phyloP scores from a whole-genome alignment of 345 rosid species.

The Camelina hispida region DNA sequence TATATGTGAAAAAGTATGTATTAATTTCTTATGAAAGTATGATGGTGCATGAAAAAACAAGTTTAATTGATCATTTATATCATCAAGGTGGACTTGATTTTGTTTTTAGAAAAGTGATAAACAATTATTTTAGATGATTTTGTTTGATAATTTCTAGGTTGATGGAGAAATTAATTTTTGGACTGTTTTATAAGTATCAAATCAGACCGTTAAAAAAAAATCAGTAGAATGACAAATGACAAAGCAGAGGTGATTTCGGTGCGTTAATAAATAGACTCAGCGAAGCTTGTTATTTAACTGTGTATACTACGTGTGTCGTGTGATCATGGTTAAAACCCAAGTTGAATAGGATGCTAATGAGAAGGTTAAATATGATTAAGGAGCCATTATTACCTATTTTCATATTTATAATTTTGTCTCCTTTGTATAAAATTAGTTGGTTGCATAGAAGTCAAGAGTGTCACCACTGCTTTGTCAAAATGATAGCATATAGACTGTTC shows the following conservation, averaged over 20 bases:
- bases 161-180: not conserved
- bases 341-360: not conserved
- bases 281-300: not conserved
- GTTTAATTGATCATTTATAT: not conserved
- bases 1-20: not conserved
- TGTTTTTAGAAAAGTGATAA: not conserved
- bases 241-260: not conserved
- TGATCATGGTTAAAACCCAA: slow-evolving; percentile 3
- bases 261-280: not conserved
- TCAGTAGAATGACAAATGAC: not conserved
- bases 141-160: not conserved
- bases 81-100: not conserved
- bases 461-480: slow-evolving; percentile 17
- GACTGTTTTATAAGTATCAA: not conserved
- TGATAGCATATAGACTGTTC: slow-evolving; percentile 28
- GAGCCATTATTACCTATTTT: slow-evolving; percentile 9
- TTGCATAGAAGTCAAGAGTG: slow-evolving; percentile 23
- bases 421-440: slow-evolving; percentile 11
- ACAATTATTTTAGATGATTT: too few species aligned
- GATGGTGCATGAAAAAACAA: not conserved
- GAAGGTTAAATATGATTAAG: not conserved
- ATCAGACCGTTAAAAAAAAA: not conserved
- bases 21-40: not conserved
- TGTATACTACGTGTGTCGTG: not conserved
- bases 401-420: not conserved